phyloP scores from a whole-genome alignment of 2,329 filamentous ascomycete genomes.

The Byssothecium circinans region DNA sequence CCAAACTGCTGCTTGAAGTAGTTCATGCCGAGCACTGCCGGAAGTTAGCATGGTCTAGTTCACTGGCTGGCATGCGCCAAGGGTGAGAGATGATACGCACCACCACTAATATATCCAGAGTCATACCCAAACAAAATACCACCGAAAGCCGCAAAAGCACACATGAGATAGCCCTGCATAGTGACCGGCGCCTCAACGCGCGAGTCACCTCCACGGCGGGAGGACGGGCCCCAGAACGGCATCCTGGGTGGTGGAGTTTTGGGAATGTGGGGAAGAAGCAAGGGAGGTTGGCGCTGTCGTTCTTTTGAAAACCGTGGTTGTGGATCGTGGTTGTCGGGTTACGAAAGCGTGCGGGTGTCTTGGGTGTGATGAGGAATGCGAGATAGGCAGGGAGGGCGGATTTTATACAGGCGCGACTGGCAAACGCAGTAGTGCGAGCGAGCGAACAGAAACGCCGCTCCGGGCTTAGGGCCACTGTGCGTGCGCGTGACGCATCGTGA shows the following conservation, averaged over 20 bases:
- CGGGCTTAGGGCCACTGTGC: too few species aligned
- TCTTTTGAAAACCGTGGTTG: too few species aligned
- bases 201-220: slow-evolving; percentile 46
- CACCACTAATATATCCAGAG: slow-evolving; percentile 72
- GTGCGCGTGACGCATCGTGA: too few species aligned
- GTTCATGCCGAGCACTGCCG: slow-evolving; percentile 52
- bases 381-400: neutral
- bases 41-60: neutral
- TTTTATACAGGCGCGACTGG: slow-evolving; percentile 9
- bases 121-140: slow-evolving; percentile 78
- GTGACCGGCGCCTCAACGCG: slow-evolving; percentile 57
- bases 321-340: too few species aligned
- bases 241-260: slow-evolving; percentile 10
- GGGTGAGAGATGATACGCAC: neutral
- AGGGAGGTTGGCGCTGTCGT: too few species aligned
- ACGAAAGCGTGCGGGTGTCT: too few species aligned
- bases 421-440: too few species aligned
- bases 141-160: slow-evolving; percentile 53
- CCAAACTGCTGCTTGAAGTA: slow-evolving; percentile 41
- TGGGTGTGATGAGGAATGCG: slow-evolving; percentile 6
- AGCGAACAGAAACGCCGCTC: too few species aligned
- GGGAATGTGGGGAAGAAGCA: neutral
- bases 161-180: slow-evolving; percentile 49
- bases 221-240: slow-evolving; percentile 28
- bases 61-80: too few species aligned